A percentile compares a stretch with the other conserved stretches of the same genome.
Evolutionary conservation across 75 land plant species (phyloP).

Genomic region (Chamaecyparis obtusa): DNA sequence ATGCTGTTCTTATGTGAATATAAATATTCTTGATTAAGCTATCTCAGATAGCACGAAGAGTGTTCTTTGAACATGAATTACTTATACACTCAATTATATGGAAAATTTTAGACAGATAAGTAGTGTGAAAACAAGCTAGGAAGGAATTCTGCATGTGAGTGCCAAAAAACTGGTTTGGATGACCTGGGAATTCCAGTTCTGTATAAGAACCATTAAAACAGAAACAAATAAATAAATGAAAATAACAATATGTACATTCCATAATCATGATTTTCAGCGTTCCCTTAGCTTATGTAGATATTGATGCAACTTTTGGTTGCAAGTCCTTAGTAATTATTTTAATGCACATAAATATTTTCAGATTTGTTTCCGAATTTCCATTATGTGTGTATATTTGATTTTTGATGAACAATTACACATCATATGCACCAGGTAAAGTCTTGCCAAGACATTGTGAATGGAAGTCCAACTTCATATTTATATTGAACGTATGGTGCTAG

Average conservation of each 20-base stretch:
- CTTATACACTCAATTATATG: not conserved
- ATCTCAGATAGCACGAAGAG: not conserved
- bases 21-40: not conserved
- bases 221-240: not conserved
- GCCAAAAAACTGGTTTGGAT: not conserved
- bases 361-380: not conserved
- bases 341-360: not conserved
- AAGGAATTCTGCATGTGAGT: not conserved
- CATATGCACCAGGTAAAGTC: not conserved
- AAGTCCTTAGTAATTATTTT: not conserved
- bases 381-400: not conserved
- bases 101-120: not conserved
- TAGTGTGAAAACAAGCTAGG: not conserved
- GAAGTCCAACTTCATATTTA: not conserved
- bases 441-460: not conserved
- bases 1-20: not conserved
- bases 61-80: not conserved
- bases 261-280: not conserved
- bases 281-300: not conserved
- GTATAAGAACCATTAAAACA: not conserved
- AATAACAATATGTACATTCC: not conserved
- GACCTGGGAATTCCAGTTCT: not conserved
- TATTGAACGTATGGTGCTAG: not conserved
- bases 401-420: not conserved
- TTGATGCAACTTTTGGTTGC: not conserved